phyloP scores from a whole-genome alignment of 1,284 basidiomycete species.

The Ganoderma lingzhi region DNA sequence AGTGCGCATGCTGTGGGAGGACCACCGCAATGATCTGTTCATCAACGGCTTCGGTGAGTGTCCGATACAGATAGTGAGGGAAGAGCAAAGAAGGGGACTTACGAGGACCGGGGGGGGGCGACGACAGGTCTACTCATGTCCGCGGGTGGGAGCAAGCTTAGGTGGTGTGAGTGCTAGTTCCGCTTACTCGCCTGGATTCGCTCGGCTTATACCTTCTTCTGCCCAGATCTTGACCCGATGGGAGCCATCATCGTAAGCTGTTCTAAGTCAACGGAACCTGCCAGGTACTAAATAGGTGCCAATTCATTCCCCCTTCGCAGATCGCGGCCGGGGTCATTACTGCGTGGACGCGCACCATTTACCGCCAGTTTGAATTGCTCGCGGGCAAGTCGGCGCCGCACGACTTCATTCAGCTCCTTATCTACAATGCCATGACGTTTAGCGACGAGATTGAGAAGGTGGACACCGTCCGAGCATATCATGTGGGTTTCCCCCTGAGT shows the following conservation, averaged over 20 bases:
- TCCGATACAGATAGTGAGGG: background rate
- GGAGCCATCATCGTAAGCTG: conserved; percentile 78
- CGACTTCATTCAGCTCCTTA: conserved; percentile 90
- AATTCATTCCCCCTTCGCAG: conserved; percentile 43
- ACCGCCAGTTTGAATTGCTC: conserved; percentile 85
- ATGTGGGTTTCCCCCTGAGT: conserved; percentile 55
- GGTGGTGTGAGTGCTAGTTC: conserved; percentile 71
- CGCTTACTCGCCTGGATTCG: background rate
- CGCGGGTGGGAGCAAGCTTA: conserved; percentile 87
- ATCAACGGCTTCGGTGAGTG: conserved; percentile 78
- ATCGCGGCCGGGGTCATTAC: conserved; percentile 84
- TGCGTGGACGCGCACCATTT: conserved; percentile 84
- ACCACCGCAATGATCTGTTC: conserved; percentile 92
- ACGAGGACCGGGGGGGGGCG: conserved; percentile 16
- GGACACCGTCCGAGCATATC: conserved; percentile 91
- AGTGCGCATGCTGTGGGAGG: conserved; percentile 94
- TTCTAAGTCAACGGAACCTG: background rate
- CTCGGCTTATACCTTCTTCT: conserved; percentile 10
- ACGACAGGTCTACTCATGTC: conserved; percentile 85
- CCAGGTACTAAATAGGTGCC: background rate
- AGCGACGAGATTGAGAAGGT: conserved; percentile 86
- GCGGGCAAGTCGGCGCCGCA: conserved; percentile 92
- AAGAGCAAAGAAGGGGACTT: background rate
- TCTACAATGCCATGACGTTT: conserved; percentile 94
- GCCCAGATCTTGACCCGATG: conserved; percentile 77